These are phyloP conservation scores for Vitis hybrid DNA, from an alignment of 177 flowering plant genomes.

Conservation along the genomic window DNA sequence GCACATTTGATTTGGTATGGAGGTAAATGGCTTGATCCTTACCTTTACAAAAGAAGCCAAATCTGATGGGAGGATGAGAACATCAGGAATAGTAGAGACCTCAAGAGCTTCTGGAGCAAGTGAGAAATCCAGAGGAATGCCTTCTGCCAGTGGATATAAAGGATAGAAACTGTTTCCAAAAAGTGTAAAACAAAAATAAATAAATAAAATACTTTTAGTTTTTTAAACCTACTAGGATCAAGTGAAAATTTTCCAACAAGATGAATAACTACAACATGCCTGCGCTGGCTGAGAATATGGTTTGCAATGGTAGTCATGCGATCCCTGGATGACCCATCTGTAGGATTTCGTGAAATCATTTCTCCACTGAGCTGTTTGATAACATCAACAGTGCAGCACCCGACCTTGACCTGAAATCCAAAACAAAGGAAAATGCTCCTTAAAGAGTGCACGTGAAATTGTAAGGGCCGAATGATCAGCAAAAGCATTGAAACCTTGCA, in stretches of 20 bases:
- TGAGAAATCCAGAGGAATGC: constrained; percentile 81
- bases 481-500: too few relatives aligned
- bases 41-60: constrained; percentile 91
- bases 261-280: constrained; percentile 38
- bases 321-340: constrained; percentile 59
- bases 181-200: neutral
- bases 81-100: constrained; percentile 62
- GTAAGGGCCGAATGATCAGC: too few relatives aligned
- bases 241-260: neutral
- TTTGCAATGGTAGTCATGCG: constrained; percentile 76
- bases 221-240: neutral
- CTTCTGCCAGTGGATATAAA: constrained; percentile 84
- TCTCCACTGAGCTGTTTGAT: constrained; percentile 91
- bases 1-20: neutral
- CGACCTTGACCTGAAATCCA: constrained; percentile 67
- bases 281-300: constrained; percentile 76
- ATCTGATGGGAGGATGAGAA: constrained; percentile 88
- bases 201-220: neutral
- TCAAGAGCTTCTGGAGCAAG: constrained; percentile 80
- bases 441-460: neutral
- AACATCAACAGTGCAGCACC: constrained; percentile 82
- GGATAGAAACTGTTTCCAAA: constrained; percentile 83
- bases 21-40: neutral
- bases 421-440: neutral
- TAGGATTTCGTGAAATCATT: constrained; percentile 68